phyloP scores from a whole-genome alignment of 352 stramenopile genomes.

The Phytophthora meadii region DNA sequence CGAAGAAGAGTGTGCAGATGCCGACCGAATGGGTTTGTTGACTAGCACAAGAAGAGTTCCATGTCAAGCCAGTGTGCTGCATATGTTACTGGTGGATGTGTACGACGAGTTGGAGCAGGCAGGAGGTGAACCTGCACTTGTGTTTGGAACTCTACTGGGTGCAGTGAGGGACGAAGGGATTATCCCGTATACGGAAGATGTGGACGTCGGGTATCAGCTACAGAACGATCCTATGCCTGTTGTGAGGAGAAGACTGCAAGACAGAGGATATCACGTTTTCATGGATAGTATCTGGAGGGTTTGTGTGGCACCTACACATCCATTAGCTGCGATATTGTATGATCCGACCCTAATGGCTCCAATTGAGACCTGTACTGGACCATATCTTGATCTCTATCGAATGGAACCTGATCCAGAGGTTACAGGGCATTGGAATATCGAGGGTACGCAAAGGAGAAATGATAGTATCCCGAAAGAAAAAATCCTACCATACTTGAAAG shows the following conservation, averaged over 20 bases:
- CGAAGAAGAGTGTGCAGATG: conserved; percentile 31
- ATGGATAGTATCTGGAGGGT: conserved; percentile 47
- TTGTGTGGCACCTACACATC: conserved; percentile 52
- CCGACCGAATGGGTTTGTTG: conserved; percentile 56
- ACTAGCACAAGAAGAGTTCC: conserved; percentile 25
- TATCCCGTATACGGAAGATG: conserved; percentile 61
- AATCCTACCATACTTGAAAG: conserved; percentile 38
- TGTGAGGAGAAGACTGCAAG: conserved; percentile 20
- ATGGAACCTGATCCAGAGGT: conserved; percentile 31
- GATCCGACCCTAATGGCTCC: conserved; percentile 32
- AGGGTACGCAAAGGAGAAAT: conserved; percentile 20
- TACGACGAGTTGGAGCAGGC: conserved; percentile 44
- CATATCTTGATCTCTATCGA: conserved; percentile 55
- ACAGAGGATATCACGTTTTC: conserved; percentile 55
- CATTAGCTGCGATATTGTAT: conserved; percentile 45
- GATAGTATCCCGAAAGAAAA: conserved; percentile 30
- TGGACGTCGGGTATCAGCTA: conserved; percentile 43
- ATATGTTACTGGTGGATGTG: conserved; percentile 62
- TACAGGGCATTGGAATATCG: conserved; percentile 20
- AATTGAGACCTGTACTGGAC: conserved; percentile 36
- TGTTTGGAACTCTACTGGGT: conserved; percentile 32
- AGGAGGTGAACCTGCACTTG: conserved; percentile 1
- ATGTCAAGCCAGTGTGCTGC: conserved; percentile 56
- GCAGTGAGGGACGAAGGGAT: conserved; percentile 45
- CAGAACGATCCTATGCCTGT: conserved; percentile 14